phyloP scores from a whole-genome alignment of 257 asterid species.

The Oldenlandia corymbosa region DNA sequence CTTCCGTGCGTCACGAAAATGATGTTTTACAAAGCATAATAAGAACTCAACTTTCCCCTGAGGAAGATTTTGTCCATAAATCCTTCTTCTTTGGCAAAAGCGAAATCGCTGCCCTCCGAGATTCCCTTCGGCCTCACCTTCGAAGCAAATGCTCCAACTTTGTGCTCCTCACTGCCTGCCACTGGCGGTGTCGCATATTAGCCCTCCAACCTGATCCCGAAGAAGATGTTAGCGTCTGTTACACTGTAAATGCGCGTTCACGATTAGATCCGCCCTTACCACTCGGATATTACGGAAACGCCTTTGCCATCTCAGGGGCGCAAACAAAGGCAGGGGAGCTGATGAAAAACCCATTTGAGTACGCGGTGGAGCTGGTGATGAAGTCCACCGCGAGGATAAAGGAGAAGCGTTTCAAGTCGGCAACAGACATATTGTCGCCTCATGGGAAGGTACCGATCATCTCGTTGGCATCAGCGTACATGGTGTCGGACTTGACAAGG shows the following conservation, averaged over 20 bases:
- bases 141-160: slow-evolving; percentile 32
- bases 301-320: slow-evolving; percentile 30
- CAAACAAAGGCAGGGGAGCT: slow-evolving; percentile 23
- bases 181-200: slow-evolving; percentile 31
- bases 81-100: slow-evolving; percentile 45
- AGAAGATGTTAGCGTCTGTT: slow-evolving; percentile 27
- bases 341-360: slow-evolving; percentile 22
- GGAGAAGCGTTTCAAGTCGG: slow-evolving; percentile 31
- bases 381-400: slow-evolving; percentile 22
- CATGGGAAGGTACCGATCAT: slow-evolving; percentile 28
- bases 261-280: slow-evolving; percentile 24
- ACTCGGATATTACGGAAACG: slow-evolving; percentile 34
- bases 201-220: slow-evolving; percentile 25
- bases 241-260: slow-evolving; percentile 24
- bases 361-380: slow-evolving; percentile 27
- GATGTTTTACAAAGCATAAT: slow-evolving; percentile 36
- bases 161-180: slow-evolving; percentile 30
- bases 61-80: slow-evolving; percentile 38
- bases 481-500: slow-evolving; percentile 45
- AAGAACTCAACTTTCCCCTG: slow-evolving; percentile 35
- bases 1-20: slow-evolving; percentile 40
- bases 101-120: slow-evolving; percentile 40
- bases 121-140: slow-evolving; percentile 33
- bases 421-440: slow-evolving; percentile 35
- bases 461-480: slow-evolving; percentile 27